Percentiles rank a stretch among this genome's conserved stretches.
These are phyloP conservation scores for Cynara cardunculus DNA, from an alignment of 129 eudicot species.

Conservation along the genomic window DNA sequence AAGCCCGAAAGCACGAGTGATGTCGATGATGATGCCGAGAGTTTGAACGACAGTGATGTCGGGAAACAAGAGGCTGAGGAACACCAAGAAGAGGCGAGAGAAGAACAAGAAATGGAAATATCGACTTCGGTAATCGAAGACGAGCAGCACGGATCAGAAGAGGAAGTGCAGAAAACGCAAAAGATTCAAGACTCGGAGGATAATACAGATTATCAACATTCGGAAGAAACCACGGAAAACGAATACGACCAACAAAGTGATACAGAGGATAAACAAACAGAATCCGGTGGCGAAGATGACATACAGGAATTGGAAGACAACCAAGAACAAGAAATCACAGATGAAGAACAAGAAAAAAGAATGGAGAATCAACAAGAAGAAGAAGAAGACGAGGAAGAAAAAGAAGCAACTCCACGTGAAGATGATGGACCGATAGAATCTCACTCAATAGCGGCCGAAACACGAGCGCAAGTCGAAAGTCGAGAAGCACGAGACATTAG, in stretches of 20 bases:
- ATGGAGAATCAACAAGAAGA: conserved; percentile 35
- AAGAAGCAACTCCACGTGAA: conserved; percentile 30
- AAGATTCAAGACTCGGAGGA: conserved; percentile 45
- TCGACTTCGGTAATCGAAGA: conserved; percentile 25
- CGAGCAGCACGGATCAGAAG: conserved; percentile 23
- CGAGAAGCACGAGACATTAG: conserved; percentile 30
- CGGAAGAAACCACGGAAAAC: neutral
- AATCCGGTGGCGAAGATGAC: conserved; percentile 10
- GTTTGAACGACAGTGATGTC: conserved; percentile 28
- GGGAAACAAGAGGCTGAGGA: conserved; percentile 29
- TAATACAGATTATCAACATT: conserved; percentile 33
- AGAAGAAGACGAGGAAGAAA: conserved; percentile 29
- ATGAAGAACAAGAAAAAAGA: conserved; percentile 41
- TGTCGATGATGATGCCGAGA: conserved; percentile 18
- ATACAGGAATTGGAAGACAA: conserved; percentile 16
- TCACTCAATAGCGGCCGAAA: conserved; percentile 41
- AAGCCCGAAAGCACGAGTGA: conserved; percentile 2
- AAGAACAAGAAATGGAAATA: conserved; percentile 15
- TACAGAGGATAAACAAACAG: conserved; percentile 4
- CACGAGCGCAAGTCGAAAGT: conserved; percentile 24
- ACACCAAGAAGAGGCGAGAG: conserved; percentile 20
- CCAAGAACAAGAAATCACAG: conserved; percentile 18
- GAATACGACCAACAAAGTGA: conserved; percentile 1
- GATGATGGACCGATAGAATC: conserved; percentile 37
- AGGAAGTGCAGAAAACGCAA: conserved; percentile 21